These are phyloP conservation scores for Exophiala dermatitidis DNA, from an alignment of 2,329 filamentous ascomycete species.

Conservation along the genomic window DNA sequence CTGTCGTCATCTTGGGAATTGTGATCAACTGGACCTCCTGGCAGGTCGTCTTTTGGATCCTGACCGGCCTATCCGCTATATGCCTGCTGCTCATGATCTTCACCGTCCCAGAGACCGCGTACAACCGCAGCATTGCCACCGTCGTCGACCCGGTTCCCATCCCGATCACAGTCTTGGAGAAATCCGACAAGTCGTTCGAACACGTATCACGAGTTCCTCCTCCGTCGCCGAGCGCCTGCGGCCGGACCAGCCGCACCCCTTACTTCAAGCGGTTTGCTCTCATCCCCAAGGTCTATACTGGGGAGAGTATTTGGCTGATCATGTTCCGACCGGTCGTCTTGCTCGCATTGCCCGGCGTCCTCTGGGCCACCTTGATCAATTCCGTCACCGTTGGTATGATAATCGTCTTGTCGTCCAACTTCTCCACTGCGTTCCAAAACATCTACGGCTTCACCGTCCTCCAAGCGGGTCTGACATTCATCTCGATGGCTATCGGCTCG, in stretches of 20 bases:
- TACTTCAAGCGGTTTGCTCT: conserved; percentile 1
- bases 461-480: conserved; percentile 41
- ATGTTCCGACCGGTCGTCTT: conserved; percentile 15
- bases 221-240: neutral
- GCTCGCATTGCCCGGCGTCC: conserved; percentile 19
- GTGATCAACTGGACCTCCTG: neutral
- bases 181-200: neutral
- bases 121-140: neutral
- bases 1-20: conserved; percentile 1
- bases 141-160: neutral
- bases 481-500: conserved; percentile 48
- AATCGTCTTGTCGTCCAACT: conserved; percentile 25
- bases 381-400: conserved; percentile 30
- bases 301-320: conserved; percentile 3
- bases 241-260: neutral
- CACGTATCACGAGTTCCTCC: neutral
- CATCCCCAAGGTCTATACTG: neutral
- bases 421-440: conserved; percentile 18
- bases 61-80: neutral
- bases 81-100: neutral
- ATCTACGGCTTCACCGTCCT: conserved; percentile 1
- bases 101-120: conserved; percentile 4
- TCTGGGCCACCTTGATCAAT: conserved; percentile 24
- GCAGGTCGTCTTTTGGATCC: conserved; percentile 2
- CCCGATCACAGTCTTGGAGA: neutral